Evolutionary conservation across 148 eudicot species (phyloP).

Genomic region (Diospyros kaki): DNA sequence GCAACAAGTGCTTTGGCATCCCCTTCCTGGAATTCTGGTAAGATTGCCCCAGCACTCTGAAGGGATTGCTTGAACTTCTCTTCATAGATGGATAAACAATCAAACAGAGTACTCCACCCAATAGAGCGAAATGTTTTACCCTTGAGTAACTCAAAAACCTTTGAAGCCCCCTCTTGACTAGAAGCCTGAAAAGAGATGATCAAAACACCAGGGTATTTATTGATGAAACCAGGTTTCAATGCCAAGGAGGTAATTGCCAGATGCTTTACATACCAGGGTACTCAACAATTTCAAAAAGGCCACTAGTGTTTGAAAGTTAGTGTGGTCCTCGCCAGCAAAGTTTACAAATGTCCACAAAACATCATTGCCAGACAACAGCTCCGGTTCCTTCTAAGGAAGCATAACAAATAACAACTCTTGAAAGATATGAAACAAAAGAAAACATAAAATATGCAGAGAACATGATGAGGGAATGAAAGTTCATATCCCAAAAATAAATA

Average conservation of each 20-base stretch:
- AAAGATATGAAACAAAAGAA: not conserved
- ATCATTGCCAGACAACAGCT: constrained; percentile 89
- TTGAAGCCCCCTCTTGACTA: constrained; percentile 82
- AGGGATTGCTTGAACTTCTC: constrained; percentile 85
- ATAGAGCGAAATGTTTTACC: constrained; percentile 83
- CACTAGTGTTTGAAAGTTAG: constrained; percentile 82
- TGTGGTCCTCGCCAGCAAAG: constrained; percentile 96
- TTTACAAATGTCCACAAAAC: constrained; percentile 92
- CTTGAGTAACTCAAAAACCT: constrained; percentile 77
- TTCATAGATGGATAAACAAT: constrained; percentile 77
- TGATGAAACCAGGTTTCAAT: not conserved
- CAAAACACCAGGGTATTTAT: constrained; percentile 11
- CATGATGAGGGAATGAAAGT: not conserved
- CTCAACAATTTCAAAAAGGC: constrained; percentile 91
- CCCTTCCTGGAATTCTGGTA: constrained; percentile 95
- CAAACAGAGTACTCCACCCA: constrained; percentile 90
- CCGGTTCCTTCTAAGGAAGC: constrained; percentile 81
- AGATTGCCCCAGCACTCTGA: constrained; percentile 68
- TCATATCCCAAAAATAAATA: not conserved
- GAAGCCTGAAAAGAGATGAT: constrained; percentile 57
- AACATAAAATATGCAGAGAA: not conserved
- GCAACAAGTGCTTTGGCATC: constrained; percentile 97
- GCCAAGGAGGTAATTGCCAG: not conserved
- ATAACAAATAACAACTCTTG: not conserved
- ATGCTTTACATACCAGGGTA: constrained; percentile 61